Percentiles rank a stretch among this genome's conserved stretches.
phyloP scores from a whole-genome alignment of 139 green algal species.

The Chlorella ohadii region DNA sequence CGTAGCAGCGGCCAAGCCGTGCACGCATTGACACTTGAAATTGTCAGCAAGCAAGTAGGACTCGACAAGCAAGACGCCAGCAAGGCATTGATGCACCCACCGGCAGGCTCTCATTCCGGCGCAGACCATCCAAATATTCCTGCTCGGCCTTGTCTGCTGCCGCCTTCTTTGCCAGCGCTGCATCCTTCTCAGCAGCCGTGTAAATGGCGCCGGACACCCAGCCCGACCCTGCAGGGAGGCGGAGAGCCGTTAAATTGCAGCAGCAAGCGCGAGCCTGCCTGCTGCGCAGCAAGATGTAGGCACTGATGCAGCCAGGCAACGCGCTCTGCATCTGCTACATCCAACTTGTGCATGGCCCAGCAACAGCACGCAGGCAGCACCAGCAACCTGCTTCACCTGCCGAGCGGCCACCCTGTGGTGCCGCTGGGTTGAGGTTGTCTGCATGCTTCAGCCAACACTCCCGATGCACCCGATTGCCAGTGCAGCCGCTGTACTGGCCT shows the following conservation, averaged over 20 bases:
- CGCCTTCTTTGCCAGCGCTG: constrained; percentile 20
- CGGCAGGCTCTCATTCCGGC: constrained; percentile 36
- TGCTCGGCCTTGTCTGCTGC: neutral
- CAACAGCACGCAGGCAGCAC: neutral
- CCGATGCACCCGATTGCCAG: neutral
- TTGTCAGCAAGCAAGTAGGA: too few relatives aligned
- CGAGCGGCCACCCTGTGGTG: constrained; percentile 5
- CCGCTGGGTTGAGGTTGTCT: constrained; percentile 11
- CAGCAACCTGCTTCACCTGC: neutral
- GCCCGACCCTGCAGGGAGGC: constrained; percentile 50
- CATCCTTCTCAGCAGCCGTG: constrained; percentile 30
- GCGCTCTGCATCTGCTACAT: too few relatives aligned
- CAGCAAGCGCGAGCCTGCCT: too few relatives aligned
- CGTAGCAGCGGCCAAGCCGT: too few relatives aligned
- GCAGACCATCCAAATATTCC: constrained; percentile 14
- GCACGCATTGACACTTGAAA: too few relatives aligned
- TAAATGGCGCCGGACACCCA: constrained; percentile 64
- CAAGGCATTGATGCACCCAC: too few relatives aligned
- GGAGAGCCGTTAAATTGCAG: too few relatives aligned
- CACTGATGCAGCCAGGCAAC: too few relatives aligned
- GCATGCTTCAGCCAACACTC: constrained; percentile 55
- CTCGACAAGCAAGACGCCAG: too few relatives aligned
- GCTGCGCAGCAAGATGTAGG: too few relatives aligned
- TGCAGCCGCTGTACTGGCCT: neutral
- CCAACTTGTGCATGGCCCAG: too few relatives aligned